phyloP scores from a whole-genome alignment of 192 early-diverging fungal species.

The Backusella sp. region DNA sequence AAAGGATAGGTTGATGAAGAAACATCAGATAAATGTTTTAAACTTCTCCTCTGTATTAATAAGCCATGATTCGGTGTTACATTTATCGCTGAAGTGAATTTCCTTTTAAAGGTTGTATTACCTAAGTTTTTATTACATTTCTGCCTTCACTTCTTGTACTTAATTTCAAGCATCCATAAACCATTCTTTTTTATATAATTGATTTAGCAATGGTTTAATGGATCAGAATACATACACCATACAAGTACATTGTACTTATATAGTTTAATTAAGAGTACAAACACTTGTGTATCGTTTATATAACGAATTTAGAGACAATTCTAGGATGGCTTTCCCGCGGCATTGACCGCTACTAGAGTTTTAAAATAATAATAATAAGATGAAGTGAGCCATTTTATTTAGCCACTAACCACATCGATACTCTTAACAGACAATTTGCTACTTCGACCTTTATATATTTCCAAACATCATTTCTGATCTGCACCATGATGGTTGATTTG shows the following conservation, averaged over 20 bases:
- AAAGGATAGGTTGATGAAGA: background rate
- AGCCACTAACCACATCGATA: background rate
- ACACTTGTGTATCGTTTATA: too few relatives aligned
- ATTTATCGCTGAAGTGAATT: background rate
- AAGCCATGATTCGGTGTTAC: background rate
- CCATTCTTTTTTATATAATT: background rate
- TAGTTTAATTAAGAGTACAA: too few relatives aligned
- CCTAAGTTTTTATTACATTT: background rate
- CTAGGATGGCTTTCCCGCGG: background rate
- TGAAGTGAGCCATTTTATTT: background rate
- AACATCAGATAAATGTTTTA: conserved; percentile 1
- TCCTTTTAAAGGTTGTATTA: background rate
- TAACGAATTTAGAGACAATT: too few relatives aligned
- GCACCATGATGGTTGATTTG: too few relatives aligned
- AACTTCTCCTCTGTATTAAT: background rate
- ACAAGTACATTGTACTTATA: too few relatives aligned
- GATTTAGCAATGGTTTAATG: too few relatives aligned
- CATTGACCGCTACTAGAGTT: background rate
- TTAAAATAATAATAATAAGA: background rate
- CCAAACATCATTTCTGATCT: too few relatives aligned
- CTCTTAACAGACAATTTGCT: too few relatives aligned
- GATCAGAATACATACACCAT: too few relatives aligned
- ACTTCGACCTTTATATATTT: too few relatives aligned
- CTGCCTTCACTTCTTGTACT: background rate
- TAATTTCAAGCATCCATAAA: background rate